phyloP scores from a whole-genome alignment of 192 early-diverging fungal genomes.

The Diversispora eburnea region DNA sequence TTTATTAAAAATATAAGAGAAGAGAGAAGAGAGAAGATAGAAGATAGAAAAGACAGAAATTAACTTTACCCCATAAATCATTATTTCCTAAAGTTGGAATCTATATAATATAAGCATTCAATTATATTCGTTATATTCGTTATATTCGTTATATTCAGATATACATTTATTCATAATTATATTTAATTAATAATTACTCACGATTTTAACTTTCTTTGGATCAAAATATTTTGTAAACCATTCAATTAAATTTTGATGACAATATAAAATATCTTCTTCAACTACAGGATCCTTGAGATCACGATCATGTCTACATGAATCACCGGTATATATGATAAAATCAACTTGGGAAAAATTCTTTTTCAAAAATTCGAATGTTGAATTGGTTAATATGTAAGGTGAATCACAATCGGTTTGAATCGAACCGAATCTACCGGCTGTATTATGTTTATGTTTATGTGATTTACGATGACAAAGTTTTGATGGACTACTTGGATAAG shows the following conservation, averaged over 20 bases:
- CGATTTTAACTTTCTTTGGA: constrained; percentile 17
- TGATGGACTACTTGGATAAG: constrained; percentile 32
- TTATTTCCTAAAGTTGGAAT: constrained; percentile 42
- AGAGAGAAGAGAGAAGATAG: not conserved
- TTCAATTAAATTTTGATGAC: constrained; percentile 21
- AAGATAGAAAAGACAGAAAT: not conserved
- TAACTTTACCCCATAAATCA: constrained; percentile 30
- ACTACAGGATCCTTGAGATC: not conserved
- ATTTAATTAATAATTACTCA: constrained; percentile 10
- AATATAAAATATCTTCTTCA: constrained; percentile 10
- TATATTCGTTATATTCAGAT: too few relatives aligned
- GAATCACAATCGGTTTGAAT: constrained; percentile 36
- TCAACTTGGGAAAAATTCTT: constrained; percentile 30
- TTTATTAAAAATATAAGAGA: not conserved
- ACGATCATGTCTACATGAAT: constrained; percentile 38
- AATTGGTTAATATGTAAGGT: constrained; percentile 23
- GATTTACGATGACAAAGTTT: constrained; percentile 35
- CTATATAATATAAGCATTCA: constrained; percentile 2
- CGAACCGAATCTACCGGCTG: constrained; percentile 37
- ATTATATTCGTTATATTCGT: too few relatives aligned
- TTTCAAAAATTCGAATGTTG: constrained; percentile 36
- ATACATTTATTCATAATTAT: not conserved
- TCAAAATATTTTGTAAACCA: constrained; percentile 11
- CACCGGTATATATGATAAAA: constrained; percentile 46
- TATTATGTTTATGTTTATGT: constrained; percentile 24